Conservation (phyloP, 208 protist species). For the Giardia muris region DNA sequence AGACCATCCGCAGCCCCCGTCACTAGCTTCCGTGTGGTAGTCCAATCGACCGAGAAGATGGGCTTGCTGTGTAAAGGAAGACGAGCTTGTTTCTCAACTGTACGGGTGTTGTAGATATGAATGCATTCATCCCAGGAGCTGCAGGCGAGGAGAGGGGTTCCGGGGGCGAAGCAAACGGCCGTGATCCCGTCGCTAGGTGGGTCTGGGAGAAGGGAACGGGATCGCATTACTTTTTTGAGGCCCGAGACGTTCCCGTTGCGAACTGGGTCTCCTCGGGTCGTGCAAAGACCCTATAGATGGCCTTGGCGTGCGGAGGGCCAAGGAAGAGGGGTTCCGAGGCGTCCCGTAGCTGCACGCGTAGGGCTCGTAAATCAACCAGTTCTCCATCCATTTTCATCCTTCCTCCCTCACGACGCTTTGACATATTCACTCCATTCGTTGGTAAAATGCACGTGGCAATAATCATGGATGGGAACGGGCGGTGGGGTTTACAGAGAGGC, state of each 20-base stretch:
- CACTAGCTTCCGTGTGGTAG: neutral
- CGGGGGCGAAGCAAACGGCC: neutral
- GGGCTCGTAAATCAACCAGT: no score
- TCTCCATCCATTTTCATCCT: constrained; percentile 3
- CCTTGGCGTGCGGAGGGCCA: no score
- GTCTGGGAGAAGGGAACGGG: neutral
- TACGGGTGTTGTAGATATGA: neutral
- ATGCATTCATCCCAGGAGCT: neutral
- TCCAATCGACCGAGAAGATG: neutral
- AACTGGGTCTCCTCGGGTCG: no score
- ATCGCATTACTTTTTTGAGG: no score
- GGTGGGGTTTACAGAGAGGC: neutral
- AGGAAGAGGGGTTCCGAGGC: no score
- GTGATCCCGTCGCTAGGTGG: neutral
- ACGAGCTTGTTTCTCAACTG: neutral
- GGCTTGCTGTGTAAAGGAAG: neutral
- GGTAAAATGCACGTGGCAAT: neutral
- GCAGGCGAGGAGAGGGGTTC: neutral
- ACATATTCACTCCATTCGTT: neutral
- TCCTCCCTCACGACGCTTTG: neutral
- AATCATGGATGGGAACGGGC: neutral
- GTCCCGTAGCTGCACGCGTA: no score
- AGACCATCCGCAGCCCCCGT: neutral
- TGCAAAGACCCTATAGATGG: no score
- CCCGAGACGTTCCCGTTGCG: no score